Percentiles rank a stretch among this genome's conserved stretches.
These are phyloP conservation scores for Trametes polyzona DNA, from an alignment of 1,284 basidiomycete species.

Conservation along the genomic window DNA sequence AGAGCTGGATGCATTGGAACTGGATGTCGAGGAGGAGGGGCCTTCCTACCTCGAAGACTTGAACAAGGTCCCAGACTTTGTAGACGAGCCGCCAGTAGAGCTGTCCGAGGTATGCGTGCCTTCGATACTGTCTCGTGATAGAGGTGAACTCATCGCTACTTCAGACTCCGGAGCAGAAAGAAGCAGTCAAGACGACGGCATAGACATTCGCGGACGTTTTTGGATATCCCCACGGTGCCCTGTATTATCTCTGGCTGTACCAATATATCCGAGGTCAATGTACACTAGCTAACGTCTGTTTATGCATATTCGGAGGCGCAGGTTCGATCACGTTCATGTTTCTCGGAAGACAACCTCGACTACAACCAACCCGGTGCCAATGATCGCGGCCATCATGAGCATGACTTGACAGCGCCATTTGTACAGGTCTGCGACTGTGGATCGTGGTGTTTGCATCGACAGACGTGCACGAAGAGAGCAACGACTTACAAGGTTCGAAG, in stretches of 20 bases:
- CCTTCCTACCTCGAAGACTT: slow-evolving; percentile 85
- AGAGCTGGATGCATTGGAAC: slow-evolving; percentile 89
- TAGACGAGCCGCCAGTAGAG: slow-evolving; percentile 84
- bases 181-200: slow-evolving; percentile 37
- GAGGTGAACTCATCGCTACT: neutral
- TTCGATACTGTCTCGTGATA: neutral
- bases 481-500: slow-evolving; percentile 27
- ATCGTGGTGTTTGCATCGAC: neutral
- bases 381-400: slow-evolving; percentile 25
- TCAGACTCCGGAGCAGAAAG: slow-evolving; percentile 30
- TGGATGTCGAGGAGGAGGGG: slow-evolving; percentile 89
- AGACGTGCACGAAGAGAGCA: neutral
- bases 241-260: slow-evolving; percentile 21
- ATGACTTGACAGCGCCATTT: slow-evolving; percentile 28
- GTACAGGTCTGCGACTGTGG: slow-evolving; percentile 27
- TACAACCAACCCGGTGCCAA: slow-evolving; percentile 21
- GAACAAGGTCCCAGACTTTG: slow-evolving; percentile 86
- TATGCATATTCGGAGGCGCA: neutral
- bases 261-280: slow-evolving; percentile 5
- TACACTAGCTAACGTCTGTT: slow-evolving; percentile 17
- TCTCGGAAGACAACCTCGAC: slow-evolving; percentile 26
- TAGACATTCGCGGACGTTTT: slow-evolving; percentile 12
- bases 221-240: slow-evolving; percentile 1
- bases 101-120: slow-evolving; percentile 50
- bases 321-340: neutral